A percentile compares a stretch with the other conserved stretches of the same genome.
phyloP scores from a whole-genome alignment of 2,329 filamentous ascomycete species.

The Elsinoe australis region DNA sequence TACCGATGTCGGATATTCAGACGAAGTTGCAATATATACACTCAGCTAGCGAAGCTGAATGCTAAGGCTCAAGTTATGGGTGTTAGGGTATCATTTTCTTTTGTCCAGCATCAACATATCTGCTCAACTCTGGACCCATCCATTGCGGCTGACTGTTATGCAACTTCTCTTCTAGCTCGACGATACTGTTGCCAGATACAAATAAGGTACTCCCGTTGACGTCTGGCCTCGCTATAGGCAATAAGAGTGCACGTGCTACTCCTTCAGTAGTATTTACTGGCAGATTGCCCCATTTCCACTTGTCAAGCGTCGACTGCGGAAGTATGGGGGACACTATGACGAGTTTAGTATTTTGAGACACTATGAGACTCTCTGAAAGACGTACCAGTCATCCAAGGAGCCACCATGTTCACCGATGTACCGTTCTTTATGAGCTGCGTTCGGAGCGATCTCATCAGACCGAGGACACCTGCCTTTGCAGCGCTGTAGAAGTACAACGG shows the following conservation, averaged over 20 bases:
- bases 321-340: constrained; percentile 18
- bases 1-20: no score
- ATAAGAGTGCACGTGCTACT: constrained; percentile 24
- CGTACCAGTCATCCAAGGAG: constrained; percentile 29
- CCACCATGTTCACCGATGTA: constrained; percentile 25
- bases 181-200: constrained; percentile 23
- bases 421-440: constrained; percentile 21
- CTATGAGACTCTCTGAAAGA: no score
- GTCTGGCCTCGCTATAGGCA: constrained; percentile 23
- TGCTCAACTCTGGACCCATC: constrained; percentile 25
- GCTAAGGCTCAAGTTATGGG: no score
- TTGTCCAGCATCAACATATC: constrained; percentile 23
- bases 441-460: constrained; percentile 24
- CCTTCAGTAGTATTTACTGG: constrained; percentile 24
- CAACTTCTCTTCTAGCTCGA: constrained; percentile 27
- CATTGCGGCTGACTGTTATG: constrained; percentile 24
- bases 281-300: constrained; percentile 20
- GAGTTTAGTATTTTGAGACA: no score
- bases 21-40: no score
- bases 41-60: no score
- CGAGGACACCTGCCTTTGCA: constrained; percentile 25
- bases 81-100: constrained; percentile 13
- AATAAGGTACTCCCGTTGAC: constrained; percentile 24
- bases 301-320: constrained; percentile 18
- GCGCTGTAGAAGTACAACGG: constrained; percentile 24